Evolutionary conservation across 73 alveolate species (phyloP).

Genomic region (Stentor roeselii): DNA sequence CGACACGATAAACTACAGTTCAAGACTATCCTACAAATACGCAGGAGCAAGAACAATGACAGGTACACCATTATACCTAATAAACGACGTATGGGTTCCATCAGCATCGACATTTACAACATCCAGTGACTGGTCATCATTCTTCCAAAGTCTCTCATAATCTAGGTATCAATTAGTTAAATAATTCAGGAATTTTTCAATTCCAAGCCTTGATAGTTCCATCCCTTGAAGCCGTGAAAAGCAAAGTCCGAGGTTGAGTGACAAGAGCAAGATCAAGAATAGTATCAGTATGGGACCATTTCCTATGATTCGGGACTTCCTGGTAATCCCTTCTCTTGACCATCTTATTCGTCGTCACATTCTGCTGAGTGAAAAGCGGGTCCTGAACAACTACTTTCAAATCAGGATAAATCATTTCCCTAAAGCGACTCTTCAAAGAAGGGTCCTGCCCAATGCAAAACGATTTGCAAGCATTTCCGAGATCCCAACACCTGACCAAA

Average conservation of each 20-base stretch:
- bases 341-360: not conserved
- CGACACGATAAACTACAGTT: too few relatives aligned
- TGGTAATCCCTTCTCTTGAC: not conserved
- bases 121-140: too few relatives aligned
- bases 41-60: too few relatives aligned
- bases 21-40: too few relatives aligned
- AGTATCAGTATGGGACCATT: conserved; percentile 12
- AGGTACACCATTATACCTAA: too few relatives aligned
- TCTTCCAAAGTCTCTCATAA: too few relatives aligned
- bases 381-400: not conserved
- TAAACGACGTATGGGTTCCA: too few relatives aligned
- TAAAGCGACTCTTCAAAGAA: not conserved
- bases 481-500: not conserved
- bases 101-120: too few relatives aligned
- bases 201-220: conserved; percentile 28
- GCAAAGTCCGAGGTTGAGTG: not conserved
- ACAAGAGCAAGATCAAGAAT: conserved; percentile 5
- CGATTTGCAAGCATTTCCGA: not conserved
- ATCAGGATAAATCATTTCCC: not conserved
- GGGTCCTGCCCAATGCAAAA: not conserved
- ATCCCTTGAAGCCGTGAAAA: conserved; percentile 25
- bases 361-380: not conserved
- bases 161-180: too few relatives aligned
- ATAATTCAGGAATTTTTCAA: too few relatives aligned
- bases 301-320: not conserved